Evolutionary conservation across 305 asterid species (phyloP).

Genomic region (Plantago coronopus): DNA sequence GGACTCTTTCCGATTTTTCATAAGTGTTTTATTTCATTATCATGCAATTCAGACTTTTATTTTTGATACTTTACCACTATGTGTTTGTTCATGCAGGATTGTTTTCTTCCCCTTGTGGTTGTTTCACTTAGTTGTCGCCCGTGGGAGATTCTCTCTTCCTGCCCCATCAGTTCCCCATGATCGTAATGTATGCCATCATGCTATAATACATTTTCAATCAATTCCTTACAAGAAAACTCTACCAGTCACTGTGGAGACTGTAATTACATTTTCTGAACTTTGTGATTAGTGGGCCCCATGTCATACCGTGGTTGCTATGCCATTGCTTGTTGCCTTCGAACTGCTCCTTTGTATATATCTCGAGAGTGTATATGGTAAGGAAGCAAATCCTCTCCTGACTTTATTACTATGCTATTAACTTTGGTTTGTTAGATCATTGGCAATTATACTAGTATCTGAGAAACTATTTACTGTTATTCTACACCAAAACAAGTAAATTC

Average conservation of each 20-base stretch:
- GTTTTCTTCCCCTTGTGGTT: slow-evolving; percentile 87
- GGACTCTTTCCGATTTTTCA: slow-evolving; percentile 17
- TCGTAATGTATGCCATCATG: slow-evolving; percentile 67
- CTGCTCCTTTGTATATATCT: slow-evolving; percentile 96
- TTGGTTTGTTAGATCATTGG: not conserved
- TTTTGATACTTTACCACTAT: not conserved
- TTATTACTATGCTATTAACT: slow-evolving; percentile 13
- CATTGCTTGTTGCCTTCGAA: slow-evolving; percentile 91
- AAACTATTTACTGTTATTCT: not conserved
- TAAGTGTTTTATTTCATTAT: not conserved
- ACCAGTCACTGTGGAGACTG: slow-evolving; percentile 17
- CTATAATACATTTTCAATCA: slow-evolving; percentile 19
- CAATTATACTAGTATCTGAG: not conserved
- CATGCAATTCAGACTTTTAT: not conserved
- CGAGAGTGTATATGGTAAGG: slow-evolving; percentile 76
- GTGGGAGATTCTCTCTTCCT: slow-evolving; percentile 97
- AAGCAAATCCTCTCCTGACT: slow-evolving; percentile 22
- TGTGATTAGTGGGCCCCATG: slow-evolving; percentile 96
- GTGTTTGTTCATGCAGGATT: slow-evolving; percentile 54
- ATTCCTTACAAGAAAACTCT: slow-evolving; percentile 20
- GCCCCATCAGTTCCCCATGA: slow-evolving; percentile 95
- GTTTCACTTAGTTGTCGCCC: slow-evolving; percentile 89
- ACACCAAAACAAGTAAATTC: not conserved
- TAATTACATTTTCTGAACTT: slow-evolving; percentile 18
- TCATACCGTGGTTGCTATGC: slow-evolving; percentile 91